Base-by-base conservation (phyloP, 805 yeast species). In the Saturnispora dispora region DNA sequence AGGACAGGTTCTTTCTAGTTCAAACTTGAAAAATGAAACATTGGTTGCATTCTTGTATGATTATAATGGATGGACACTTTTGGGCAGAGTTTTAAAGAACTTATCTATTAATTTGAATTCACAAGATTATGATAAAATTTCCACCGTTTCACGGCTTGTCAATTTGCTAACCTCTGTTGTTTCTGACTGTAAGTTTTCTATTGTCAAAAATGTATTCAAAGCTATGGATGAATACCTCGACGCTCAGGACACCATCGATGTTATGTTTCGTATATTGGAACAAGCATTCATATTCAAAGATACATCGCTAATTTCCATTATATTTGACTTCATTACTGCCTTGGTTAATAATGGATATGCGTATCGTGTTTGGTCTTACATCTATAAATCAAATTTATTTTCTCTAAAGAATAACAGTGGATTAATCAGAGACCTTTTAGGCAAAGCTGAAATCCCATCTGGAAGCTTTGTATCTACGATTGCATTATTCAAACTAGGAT, bases 11-110 rank as follows among this genome's bases (percentile, higher is more conserved):
- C 7, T 55, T 10, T 40, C 47, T 6, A 27, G 28, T 3, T 22
- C 25, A 3, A n/a, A n/a, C 33, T 25, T 27, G 25, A 55, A 52
- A 15, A 52, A 58, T 27, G 40, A 54, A 27, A 32, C 59, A 4
- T 58, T 77, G 17, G 85, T 85, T 3, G 75, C 88, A 22, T 89
- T 93, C 68, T 68, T 83, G 27, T 79, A 84, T 62, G 74, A 75
- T 3, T 88, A 82, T 63, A 86, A 82, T 61, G 97, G 97, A 1
- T 89, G 97, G 96, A 77, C 95, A 0, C 67, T 85, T 27, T 59
- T 91, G 17, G 97, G 97, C 1, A 75, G 95, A 59, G 69, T 86
- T 0, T 65, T 90, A 32, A 89, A 85, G 57, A 84, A 84, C 56
- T 66, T 83, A 9, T 71, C 78, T 0, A 70, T 68, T 50, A 59